phyloP scores from a whole-genome alignment of 768 basidiomycete genomes.

The Tricholoma terreum region DNA sequence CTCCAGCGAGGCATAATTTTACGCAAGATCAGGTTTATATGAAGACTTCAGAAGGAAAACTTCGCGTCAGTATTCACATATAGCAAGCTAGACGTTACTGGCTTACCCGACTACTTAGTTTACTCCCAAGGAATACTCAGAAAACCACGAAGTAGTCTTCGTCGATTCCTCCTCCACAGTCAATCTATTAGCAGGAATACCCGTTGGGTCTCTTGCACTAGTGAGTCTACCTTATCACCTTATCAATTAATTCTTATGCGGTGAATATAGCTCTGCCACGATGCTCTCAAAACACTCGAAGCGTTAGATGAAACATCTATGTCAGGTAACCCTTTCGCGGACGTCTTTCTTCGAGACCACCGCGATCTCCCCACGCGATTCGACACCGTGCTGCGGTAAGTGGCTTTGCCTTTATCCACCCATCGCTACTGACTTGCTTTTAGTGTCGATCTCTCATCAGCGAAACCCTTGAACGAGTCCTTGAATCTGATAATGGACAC shows the following conservation, averaged over 20 bases:
- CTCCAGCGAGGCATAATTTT: slow-evolving; percentile 70
- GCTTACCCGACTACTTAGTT: slow-evolving; percentile 39
- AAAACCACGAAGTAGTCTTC: slow-evolving; percentile 54
- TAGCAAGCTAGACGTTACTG: slow-evolving; percentile 1
- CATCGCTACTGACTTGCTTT: slow-evolving; percentile 2
- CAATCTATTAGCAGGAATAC: slow-evolving; percentile 76
- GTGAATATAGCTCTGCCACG: slow-evolving; percentile 58
- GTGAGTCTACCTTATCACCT: slow-evolving; percentile 37
- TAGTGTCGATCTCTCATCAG: slow-evolving; percentile 58
- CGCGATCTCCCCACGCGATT: slow-evolving; percentile 64
- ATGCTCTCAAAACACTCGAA: slow-evolving; percentile 73
- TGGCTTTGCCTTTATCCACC: slow-evolving; percentile 6
- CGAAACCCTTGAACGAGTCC: slow-evolving; percentile 42
- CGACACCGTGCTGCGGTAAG: slow-evolving; percentile 68
- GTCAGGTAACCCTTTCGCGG: slow-evolving; percentile 60
- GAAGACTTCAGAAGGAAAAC: slow-evolving; percentile 52
- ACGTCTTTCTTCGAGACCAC: slow-evolving; percentile 71
- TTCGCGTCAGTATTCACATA: slow-evolving; percentile 40
- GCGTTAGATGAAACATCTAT: slow-evolving; percentile 46
- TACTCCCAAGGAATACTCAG: slow-evolving; percentile 52
- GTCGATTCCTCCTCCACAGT: slow-evolving; percentile 76
- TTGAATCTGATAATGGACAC: slow-evolving; percentile 49
- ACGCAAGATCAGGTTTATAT: slow-evolving; percentile 53
- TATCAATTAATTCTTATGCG: not conserved
- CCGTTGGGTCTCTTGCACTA: slow-evolving; percentile 73